Evolutionary conservation across 768 basidiomycete genomes (phyloP).

Genomic region (Tubosaeta brunneosetosa): DNA sequence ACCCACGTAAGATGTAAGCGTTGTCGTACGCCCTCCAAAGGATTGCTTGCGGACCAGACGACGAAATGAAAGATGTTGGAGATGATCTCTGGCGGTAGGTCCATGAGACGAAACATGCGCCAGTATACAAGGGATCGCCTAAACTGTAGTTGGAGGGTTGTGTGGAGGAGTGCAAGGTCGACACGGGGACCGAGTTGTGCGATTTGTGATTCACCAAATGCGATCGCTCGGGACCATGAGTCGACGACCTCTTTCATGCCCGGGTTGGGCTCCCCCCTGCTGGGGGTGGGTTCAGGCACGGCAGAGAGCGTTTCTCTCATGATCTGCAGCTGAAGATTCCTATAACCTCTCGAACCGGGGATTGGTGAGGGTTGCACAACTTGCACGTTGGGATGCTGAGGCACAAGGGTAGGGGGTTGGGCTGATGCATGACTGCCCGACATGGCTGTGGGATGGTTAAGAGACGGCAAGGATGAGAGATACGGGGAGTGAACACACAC

Average conservation of each 20-base stretch:
- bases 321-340: constrained; percentile 15
- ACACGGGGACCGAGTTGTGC: constrained; percentile 18
- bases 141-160: constrained; percentile 18
- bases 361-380: constrained; percentile 6
- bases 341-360: constrained; percentile 18
- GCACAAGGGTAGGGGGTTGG: constrained; percentile 5
- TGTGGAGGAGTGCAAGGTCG: constrained; percentile 4
- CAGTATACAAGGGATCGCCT: constrained; percentile 29
- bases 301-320: constrained; percentile 15
- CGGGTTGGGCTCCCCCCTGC: neutral
- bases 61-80: constrained; percentile 58
- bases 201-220: constrained; percentile 19
- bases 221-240: constrained; percentile 16
- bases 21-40: constrained; percentile 30
- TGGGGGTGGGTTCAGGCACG: constrained; percentile 15
- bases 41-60: constrained; percentile 46
- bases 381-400: neutral
- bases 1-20: constrained; percentile 56
- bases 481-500: neutral
- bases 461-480: neutral
- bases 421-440: constrained; percentile 7
- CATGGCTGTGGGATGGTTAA: constrained; percentile 14
- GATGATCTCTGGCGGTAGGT: constrained; percentile 64
- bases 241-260: constrained; percentile 1
- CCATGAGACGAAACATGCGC: constrained; percentile 51